Evolutionary conservation across 495 filamentous ascomycete species (phyloP).

Genomic region (Polyplosphaeria fusca): DNA sequence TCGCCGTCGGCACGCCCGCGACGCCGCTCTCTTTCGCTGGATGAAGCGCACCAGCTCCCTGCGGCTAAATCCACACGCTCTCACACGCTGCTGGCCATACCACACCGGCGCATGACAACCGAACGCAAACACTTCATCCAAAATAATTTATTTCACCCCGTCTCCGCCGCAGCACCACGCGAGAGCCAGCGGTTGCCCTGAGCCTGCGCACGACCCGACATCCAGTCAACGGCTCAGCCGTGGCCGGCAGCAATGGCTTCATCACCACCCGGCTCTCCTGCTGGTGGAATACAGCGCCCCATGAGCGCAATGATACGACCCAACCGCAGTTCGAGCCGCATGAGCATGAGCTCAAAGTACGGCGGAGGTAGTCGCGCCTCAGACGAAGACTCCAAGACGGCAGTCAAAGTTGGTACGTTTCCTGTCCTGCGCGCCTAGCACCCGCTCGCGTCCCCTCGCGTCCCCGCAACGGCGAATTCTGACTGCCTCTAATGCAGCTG

Average conservation of each 20-base stretch:
- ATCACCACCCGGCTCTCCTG: slow-evolving; percentile 59
- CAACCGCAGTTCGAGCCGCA: slow-evolving; percentile 78
- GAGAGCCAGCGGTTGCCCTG: background rate
- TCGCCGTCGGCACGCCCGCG: background rate
- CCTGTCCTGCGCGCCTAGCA: background rate
- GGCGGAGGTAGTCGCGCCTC: slow-evolving; percentile 81
- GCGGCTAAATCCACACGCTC: slow-evolving; percentile 2
- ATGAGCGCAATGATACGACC: slow-evolving; percentile 83
- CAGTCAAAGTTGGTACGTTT: slow-evolving; percentile 98
- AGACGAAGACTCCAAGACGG: slow-evolving; percentile 89
- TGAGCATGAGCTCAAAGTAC: slow-evolving; percentile 80
- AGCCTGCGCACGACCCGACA: slow-evolving; percentile 21
- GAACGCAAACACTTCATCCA: slow-evolving; percentile 1
- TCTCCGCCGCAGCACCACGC: background rate
- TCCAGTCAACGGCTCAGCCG: slow-evolving; percentile 6
- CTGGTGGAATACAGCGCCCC: slow-evolving; percentile 61
- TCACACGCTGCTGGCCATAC: background rate
- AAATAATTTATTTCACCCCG: slow-evolving; percentile 6
- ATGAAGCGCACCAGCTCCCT: background rate
- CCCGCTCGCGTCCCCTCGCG: too few species aligned
- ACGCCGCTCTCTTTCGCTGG: background rate
- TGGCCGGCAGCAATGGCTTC: slow-evolving; percentile 49
- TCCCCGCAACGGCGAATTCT: slow-evolving; percentile 11
- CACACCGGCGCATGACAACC: slow-evolving; percentile 21
- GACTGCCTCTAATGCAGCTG: slow-evolving; percentile 55